A percentile compares a stretch with the other conserved stretches of the same genome.
These are phyloP conservation scores for Lachnellula arida DNA, from an alignment of 2,329 filamentous ascomycete genomes.

Conservation along the genomic window DNA sequence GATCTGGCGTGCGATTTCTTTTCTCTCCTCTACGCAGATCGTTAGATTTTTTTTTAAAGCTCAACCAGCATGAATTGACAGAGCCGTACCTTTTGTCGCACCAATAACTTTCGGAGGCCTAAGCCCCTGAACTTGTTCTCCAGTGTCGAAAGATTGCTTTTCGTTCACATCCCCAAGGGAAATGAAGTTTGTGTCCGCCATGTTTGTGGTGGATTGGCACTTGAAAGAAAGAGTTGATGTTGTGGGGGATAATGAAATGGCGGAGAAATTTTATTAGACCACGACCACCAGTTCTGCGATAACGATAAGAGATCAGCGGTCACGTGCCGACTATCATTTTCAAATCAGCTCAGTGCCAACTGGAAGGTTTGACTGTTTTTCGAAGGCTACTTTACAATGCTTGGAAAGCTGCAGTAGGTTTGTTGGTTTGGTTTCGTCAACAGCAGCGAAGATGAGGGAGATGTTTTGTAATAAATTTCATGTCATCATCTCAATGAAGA, in stretches of 20 bases:
- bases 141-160: neutral
- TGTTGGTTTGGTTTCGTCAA: too few species aligned
- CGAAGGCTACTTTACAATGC: too few species aligned
- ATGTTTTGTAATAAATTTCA: neutral
- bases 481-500: neutral
- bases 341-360: too few species aligned
- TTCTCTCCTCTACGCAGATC: conserved; percentile 19
- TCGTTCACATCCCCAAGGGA: conserved; percentile 5
- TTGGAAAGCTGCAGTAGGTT: too few species aligned
- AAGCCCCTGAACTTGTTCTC: neutral
- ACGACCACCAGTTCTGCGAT: neutral
- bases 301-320: conserved; percentile 5
- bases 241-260: neutral
- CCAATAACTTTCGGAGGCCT: neutral
- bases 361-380: too few species aligned
- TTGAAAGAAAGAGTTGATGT: neutral
- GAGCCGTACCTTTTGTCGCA: conserved; percentile 6
- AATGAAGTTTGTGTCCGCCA: conserved; percentile 13
- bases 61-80: neutral
- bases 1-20: conserved; percentile 19
- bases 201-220: neutral
- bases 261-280: conserved; percentile 2
- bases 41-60: neutral
- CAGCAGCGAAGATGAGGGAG: too few species aligned
- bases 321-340: neutral